Percentiles rank a stretch among this genome's conserved stretches.
These are phyloP conservation scores for Nakataea oryzae DNA, from an alignment of 2,329 filamentous ascomycete species.

Conservation along the genomic window DNA sequence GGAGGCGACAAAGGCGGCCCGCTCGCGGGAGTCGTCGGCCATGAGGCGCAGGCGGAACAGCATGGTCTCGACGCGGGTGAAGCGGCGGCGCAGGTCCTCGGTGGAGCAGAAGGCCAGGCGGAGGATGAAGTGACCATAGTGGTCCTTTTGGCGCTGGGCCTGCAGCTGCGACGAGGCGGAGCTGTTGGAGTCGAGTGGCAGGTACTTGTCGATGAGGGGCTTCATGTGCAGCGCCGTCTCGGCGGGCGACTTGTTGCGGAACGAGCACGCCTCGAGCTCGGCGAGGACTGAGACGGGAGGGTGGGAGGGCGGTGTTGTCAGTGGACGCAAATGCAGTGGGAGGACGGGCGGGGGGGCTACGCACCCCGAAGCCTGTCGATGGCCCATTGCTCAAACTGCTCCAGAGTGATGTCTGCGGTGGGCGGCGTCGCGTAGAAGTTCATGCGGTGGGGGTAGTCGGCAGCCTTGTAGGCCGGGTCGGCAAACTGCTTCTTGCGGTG, in stretches of 20 bases:
- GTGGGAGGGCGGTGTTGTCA: background rate
- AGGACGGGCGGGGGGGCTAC: constrained; percentile 7
- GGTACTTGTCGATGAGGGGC: constrained; percentile 75
- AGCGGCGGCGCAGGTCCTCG: constrained; percentile 79
- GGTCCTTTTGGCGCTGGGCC: constrained; percentile 80
- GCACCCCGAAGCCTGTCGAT: constrained; percentile 79
- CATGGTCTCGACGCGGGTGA: constrained; percentile 77
- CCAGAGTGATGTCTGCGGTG: constrained; percentile 87
- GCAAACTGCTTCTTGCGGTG: constrained; percentile 83
- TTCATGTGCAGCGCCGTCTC: constrained; percentile 81
- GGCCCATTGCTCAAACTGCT: constrained; percentile 98
- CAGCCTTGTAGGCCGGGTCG: constrained; percentile 62
- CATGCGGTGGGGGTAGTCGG: constrained; percentile 73
- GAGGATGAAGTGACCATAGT: constrained; percentile 96
- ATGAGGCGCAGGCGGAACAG: constrained; percentile 77
- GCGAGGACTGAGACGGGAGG: constrained; percentile 52
- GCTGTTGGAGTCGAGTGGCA: constrained; percentile 69
- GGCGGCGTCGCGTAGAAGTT: constrained; percentile 88
- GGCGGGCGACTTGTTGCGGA: constrained; percentile 76
- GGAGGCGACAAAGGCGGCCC: constrained; percentile 63
- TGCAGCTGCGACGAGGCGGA: constrained; percentile 49
- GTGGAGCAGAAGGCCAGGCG: constrained; percentile 86
- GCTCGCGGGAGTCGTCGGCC: constrained; percentile 64
- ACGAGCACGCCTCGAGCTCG: constrained; percentile 87
- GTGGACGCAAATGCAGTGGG: background rate